Percentiles rank a stretch among this genome's conserved stretches.
phyloP scores from a whole-genome alignment of 441 rosid genomes.

The Pelargonium cotyledonis region DNA sequence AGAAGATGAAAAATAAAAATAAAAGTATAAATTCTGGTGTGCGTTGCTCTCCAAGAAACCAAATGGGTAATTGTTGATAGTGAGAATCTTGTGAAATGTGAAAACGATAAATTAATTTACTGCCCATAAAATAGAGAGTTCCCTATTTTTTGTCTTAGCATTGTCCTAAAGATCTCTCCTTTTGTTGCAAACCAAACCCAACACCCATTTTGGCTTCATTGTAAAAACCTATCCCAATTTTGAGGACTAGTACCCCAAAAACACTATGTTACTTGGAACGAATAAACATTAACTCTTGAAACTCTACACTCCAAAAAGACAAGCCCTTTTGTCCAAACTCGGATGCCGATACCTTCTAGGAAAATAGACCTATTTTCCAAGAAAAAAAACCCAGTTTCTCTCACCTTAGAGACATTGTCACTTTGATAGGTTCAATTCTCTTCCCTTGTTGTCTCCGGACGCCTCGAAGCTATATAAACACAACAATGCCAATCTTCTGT shows the following conservation, averaged over 20 bases:
- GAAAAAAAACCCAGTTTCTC: background rate
- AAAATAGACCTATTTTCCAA: background rate
- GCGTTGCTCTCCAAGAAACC: background rate
- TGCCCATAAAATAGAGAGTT: background rate
- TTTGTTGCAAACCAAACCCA: background rate
- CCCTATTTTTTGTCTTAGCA: background rate
- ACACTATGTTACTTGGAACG: background rate
- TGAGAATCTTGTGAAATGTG: background rate
- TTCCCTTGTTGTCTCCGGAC: background rate
- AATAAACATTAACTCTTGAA: background rate
- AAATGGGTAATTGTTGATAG: background rate
- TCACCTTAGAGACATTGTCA: background rate
- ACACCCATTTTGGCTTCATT: slow-evolving; percentile 3
- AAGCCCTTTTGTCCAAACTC: background rate
- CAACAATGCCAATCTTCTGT: background rate
- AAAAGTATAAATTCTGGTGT: too few species aligned
- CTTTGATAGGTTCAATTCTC: background rate
- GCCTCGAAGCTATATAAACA: background rate
- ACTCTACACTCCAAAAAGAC: background rate
- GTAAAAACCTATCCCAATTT: background rate
- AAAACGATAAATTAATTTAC: background rate
- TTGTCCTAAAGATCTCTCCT: background rate
- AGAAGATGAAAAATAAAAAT: too few species aligned
- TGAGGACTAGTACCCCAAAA: background rate
- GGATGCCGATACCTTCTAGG: background rate